Base-by-base conservation (phyloP, 768 basidiomycete species). In the Auriculariales sp. region DNA sequence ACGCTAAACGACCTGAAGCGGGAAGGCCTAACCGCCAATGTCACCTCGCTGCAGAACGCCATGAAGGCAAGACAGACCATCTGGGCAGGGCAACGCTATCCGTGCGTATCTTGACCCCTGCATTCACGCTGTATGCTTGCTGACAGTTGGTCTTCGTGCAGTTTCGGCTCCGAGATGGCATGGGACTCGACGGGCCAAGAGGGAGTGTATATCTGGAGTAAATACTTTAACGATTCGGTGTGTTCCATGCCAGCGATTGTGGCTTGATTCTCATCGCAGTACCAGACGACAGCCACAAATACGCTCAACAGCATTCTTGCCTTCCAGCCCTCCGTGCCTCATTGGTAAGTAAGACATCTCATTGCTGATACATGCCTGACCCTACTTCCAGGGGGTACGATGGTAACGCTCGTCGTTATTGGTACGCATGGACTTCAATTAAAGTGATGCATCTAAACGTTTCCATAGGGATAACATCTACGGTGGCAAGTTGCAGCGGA, bases 111-210 rank as follows among this genome's bases (percentile, higher is more conserved):
- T 9, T 25, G 14, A 27, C 25, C 3, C 35, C 28, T 12, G n/a
- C 28, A 15, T 29, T 33, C n/a, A n/a, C n/a, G n/a, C n/a, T n/a
- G n/a, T n/a, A n/a, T n/a, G n/a, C n/a, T n/a, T n/a, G n/a, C n/a
- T n/a, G n/a, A n/a, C n/a, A n/a, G n/a, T n/a, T n/a, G n/a, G n/a
- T 50, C 28, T 15, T 42, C 14, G 3, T 6, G 4, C 50, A 76
- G 74, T 34, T 76, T 76, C 53, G 75, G 75, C 4, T 76, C 74
- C 3, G 75, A 78, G 57, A 75, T 76, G 73, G 74, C 74, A 9
- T 76, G 74, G 74, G 64, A 65, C 53, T 64, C 62, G 19, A 76
- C 75, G 3, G 75, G 39, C 39, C 39, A 78, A 49, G 75, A 77
- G 55, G 75, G 75, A 17, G 73, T 75, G 11, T 78, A 73, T 53